phyloP scores from a whole-genome alignment of 495 filamentous ascomycete species.

The Physcia stellaris region DNA sequence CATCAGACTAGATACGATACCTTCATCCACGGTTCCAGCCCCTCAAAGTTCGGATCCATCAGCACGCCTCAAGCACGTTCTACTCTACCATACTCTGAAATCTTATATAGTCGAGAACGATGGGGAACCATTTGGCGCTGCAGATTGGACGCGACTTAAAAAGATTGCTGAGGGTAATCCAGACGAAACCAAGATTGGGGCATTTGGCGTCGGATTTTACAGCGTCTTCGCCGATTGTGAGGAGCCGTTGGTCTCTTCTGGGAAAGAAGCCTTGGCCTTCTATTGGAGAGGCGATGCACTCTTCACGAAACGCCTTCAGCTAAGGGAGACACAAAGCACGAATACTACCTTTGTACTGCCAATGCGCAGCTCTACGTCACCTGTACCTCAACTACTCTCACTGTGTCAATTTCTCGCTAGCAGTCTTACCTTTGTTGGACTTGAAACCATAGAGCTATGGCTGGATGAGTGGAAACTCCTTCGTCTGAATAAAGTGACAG shows the following conservation, averaged over 20 bases:
- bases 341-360: slow-evolving; percentile 88
- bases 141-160: slow-evolving; percentile 88
- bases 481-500: slow-evolving; percentile 65
- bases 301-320: slow-evolving; percentile 67
- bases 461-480: slow-evolving; percentile 78
- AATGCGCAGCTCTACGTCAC: slow-evolving; percentile 74
- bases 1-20: slow-evolving; percentile 79
- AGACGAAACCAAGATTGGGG: slow-evolving; percentile 96
- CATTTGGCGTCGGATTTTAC: slow-evolving; percentile 98
- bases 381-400: slow-evolving; percentile 69
- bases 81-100: slow-evolving; percentile 70
- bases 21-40: slow-evolving; percentile 61
- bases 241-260: slow-evolving; percentile 89
- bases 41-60: slow-evolving; percentile 52
- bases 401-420: slow-evolving; percentile 86
- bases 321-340: slow-evolving; percentile 47
- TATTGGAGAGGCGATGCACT: slow-evolving; percentile 96
- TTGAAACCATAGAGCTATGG: slow-evolving; percentile 78
- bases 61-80: slow-evolving; percentile 63
- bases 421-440: slow-evolving; percentile 87
- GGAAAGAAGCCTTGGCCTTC: slow-evolving; percentile 87
- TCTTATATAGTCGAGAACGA: slow-evolving; percentile 82
- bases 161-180: slow-evolving; percentile 97
- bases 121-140: slow-evolving; percentile 67
- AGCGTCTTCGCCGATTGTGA: slow-evolving; percentile 97